phyloP scores from a whole-genome alignment of 345 rosid species.

The Syzygium oleosum region DNA sequence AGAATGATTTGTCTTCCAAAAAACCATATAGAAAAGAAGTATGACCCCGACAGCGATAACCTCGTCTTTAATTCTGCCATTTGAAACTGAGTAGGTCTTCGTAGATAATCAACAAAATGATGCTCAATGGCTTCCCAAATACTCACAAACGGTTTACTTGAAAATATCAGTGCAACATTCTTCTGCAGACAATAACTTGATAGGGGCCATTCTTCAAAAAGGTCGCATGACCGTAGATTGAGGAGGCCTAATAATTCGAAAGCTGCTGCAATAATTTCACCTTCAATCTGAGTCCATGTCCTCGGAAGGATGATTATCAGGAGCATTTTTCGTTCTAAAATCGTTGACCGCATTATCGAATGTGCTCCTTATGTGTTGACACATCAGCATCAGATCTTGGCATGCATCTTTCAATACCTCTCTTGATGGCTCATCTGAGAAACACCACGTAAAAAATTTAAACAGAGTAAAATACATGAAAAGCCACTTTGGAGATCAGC shows the following conservation, averaged over 20 bases:
- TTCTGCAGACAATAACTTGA: background rate
- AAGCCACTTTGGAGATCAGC: background rate
- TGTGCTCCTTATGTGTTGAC: too few relatives aligned
- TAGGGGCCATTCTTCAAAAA: background rate
- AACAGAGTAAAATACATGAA: background rate
- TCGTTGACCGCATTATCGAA: conserved; percentile 46
- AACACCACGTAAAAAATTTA: background rate
- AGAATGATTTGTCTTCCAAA: background rate
- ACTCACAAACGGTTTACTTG: background rate
- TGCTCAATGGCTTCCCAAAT: background rate
- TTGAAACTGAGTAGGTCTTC: background rate
- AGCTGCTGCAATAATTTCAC: background rate
- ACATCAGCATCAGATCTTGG: too few relatives aligned
- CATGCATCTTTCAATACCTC: too few relatives aligned
- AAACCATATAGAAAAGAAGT: background rate
- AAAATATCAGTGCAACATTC: background rate
- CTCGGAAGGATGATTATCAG: background rate
- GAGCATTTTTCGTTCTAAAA: conserved; percentile 7
- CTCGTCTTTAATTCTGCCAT: background rate
- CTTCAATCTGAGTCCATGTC: conserved; percentile 3
- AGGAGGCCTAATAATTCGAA: background rate
- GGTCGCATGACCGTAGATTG: background rate
- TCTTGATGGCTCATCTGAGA: conserved; percentile 61
- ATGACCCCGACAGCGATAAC: background rate
- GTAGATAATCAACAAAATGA: background rate